Base-by-base conservation (phyloP, 208 protist genomes). In the Leishmania tarentolae region DNA sequence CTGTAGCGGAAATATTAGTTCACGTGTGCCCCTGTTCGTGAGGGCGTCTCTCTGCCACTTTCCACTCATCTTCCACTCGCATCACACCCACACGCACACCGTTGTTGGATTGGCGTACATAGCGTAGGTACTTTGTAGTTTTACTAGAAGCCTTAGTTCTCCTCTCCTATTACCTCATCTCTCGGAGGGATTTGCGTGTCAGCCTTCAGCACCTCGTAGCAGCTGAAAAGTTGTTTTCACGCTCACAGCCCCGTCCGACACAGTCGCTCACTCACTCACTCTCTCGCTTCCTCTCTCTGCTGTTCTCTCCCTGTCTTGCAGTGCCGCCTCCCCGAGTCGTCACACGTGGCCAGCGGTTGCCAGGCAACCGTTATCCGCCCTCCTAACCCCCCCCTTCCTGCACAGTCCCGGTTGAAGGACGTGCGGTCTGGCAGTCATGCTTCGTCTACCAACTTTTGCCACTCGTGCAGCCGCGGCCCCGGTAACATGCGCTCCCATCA, bases 401-500 rank as follows among this genome's bases (percentile, higher is more conserved):
- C 40, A 19, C 37, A 15, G 42, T 72, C 17, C 28, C 28, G 42
- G 68, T 31, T 11, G 8, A 28, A 42, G 2, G 42, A 72, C 31
- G 42, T 7, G 68, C 2, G 46, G 72, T 5, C n/a, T 6, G 65
- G 65, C 35, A 57, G n/a, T 28, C 37, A 90, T 91, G 86, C 61
- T 91, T 73, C 87, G 83, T 68, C 47, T 75, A 53, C 53, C 79
- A 2, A 50, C 66, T 17, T 44, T 66, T 31, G 50, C 73, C 19
- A 53, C 73, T 0, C 42, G 52, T 37, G 61, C 40, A 0, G 59
- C 78, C 24, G 56, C 75, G 9, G 35, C 19, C 5, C 13, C 47
- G 2, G 28, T 5, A 8, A 3, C 7, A 2, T 69, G 74, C 69
- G 28, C 37, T 21, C 56, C 19, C 65, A 73, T 37, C 24, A 40